Base-by-base conservation (phyloP, 306 rosid genomes). In the Trifolium pratense region DNA sequence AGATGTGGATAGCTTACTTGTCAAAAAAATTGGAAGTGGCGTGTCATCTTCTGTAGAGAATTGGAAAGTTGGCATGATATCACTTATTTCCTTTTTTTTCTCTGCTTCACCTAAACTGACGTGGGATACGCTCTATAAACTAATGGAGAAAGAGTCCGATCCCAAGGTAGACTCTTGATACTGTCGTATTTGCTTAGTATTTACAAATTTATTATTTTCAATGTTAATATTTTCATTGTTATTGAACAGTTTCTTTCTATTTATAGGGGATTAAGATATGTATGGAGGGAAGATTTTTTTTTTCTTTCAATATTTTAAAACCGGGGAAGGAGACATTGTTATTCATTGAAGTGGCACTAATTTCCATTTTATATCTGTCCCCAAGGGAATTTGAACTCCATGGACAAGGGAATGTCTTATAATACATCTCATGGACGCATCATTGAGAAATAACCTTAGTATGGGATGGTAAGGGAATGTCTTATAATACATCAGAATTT, bases 51-150 rank as follows among this genome's bases (percentile, higher is more conserved):
- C 84, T 29, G 56, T 66, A 21, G 84, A 83, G 79, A 80, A 85
- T 77, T 88, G 94, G 96, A 91, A 91, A 87, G 70, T 85, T 71
- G 81, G 82, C 74, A 85, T 86, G 91, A 64, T 93, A 74, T 81
- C 83, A 13, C 78, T 91, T 31, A 84, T 93, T 79, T 84, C 92
- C 59, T 68, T 70, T 66, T 93, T 91, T 86, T 91, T 83, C 82
- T 75, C 92, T 68, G 92, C 86, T 76, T 84, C 83, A 37, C 86
- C 52, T 49, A 70, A n/a, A 67, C 71, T 55, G 70, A 82, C 97
- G 11, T 91, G 98, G 97, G 87, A 88, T 70, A 64, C 77, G 67
- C 86, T 93, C 72, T 89, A 86, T 77, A 79, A 76, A 68, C 81
- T 93, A 66, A 55, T 89, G 84, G 84, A 82, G 25, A 83, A 82